These are phyloP conservation scores for Agrocybe praecox DNA, from an alignment of 768 basidiomycete genomes.

Conservation along the genomic window DNA sequence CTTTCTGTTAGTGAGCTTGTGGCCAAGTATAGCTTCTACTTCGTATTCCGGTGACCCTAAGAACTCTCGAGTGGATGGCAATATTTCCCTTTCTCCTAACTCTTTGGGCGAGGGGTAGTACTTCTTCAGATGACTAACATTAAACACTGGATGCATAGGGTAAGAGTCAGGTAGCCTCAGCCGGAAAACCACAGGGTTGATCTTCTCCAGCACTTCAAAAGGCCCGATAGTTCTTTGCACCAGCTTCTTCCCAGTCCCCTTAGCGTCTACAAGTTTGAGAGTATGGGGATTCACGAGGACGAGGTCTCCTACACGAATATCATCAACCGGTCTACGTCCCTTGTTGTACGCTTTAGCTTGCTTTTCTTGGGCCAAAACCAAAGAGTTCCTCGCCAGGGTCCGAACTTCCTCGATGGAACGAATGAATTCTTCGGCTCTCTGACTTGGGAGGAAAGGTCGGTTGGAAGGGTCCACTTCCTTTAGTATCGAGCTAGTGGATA, in stretches of 20 bases:
- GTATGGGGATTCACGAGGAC: constrained; percentile 29
- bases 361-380: not conserved
- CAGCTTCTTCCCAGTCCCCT: constrained; percentile 25
- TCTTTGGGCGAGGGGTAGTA: constrained; percentile 16
- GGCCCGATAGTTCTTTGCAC: constrained; percentile 23
- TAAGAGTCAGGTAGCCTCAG: constrained; percentile 23
- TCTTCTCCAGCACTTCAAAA: constrained; percentile 24
- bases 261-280: constrained; percentile 18
- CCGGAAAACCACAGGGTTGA: constrained; percentile 23
- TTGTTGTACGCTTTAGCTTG: constrained; percentile 12
- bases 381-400: too few relatives aligned
- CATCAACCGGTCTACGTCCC: not conserved
- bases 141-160: constrained; percentile 24
- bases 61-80: too few relatives aligned
- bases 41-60: too few relatives aligned
- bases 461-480: too few relatives aligned
- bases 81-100: constrained; percentile 19
- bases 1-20: too few relatives aligned
- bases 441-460: not conserved
- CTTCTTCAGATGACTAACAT: constrained; percentile 21
- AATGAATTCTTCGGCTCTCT: not conserved
- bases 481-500: too few relatives aligned
- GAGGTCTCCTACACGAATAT: constrained; percentile 14
- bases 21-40: too few relatives aligned
- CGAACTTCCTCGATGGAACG: too few relatives aligned